Percentiles rank a stretch among this genome's conserved stretches.
Conservation (phyloP, 805 yeast genomes). For the Myxozyma vanderwaltii region DNA sequence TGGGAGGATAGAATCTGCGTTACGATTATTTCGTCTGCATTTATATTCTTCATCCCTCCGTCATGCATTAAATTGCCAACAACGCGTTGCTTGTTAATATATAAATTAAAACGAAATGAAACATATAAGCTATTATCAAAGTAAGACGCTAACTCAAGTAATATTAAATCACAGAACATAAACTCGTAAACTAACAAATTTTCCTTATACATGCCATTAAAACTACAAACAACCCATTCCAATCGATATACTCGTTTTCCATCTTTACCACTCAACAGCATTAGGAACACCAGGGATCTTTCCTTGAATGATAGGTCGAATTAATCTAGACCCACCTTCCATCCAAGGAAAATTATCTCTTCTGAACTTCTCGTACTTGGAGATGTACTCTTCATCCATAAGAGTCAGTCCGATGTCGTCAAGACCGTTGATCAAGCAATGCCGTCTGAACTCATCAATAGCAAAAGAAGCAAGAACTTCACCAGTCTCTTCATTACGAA, state of each 20-base stretch:
- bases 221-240: neutral
- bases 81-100: no score
- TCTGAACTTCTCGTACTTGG: slow-evolving; percentile 74
- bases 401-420: slow-evolving; percentile 96
- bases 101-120: no score
- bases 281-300: slow-evolving; percentile 33
- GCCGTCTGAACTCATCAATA: slow-evolving; percentile 88
- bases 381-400: slow-evolving; percentile 79
- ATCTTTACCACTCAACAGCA: slow-evolving; percentile 32
- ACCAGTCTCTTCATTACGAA: slow-evolving; percentile 59
- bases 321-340: slow-evolving; percentile 29
- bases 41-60: no score
- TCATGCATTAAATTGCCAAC: no score
- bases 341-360: slow-evolving; percentile 82
- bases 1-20: no score
- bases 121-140: no score
- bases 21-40: no score
- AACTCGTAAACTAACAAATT: no score
- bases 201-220: neutral
- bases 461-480: slow-evolving; percentile 83
- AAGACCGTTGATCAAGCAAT: slow-evolving; percentile 89
- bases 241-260: neutral
- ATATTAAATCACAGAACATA: no score
- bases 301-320: slow-evolving; percentile 29
- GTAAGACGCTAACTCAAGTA: no score